Base-by-base conservation (phyloP, 2,329 filamentous ascomycete genomes). In the Fusarium sp. region DNA sequence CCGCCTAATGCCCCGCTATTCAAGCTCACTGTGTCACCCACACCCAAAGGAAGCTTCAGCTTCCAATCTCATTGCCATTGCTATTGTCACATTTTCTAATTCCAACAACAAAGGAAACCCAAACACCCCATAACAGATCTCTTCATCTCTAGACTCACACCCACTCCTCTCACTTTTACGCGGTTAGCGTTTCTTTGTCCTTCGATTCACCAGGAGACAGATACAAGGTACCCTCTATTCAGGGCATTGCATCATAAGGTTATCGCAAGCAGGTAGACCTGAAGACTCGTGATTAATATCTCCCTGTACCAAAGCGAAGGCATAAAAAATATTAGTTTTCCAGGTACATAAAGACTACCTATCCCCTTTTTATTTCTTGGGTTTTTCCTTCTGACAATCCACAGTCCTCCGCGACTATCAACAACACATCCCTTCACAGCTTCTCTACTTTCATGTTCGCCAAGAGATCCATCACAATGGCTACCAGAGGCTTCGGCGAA, bases 401-500 rank as follows among this genome's bases (percentile, higher is more conserved):
- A 11, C 49, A 43, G 34, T 43, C 19, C 11, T 22, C 10, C 42
- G 28, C 52, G 46, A 33, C 33, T 31, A n/a, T n/a, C 24, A 43
- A 28, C 26, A 15, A 19, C 34, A 52, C 11, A 43, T 34, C 19
- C 39, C 33, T 36, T 40, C 21, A 50, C 26, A 43, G 8, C 36
- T 40, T 7, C 19, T 39, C 36, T 34, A 24, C 24, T 50, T 58
- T 36, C 44, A 70, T 70, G 79, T n/a, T 66, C 76, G 15, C 56
- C 11, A 58, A 36, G 11, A 49, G 61, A 64, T 57, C 81, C 82
- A 51, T 59, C 47, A 69, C 55, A 38, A 73, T 73, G 72, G 57
- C 65, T 28, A 51, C 44, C 24, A 62, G 60, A 70, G 63, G 82
- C 7, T 79, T 87, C 51, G 74, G 82, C 67, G 84, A 90, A 28